Evolutionary conservation across 106 monocot genomes (phyloP), one percentile per base, ranked within the genome.

Genomic region (Posidonia australis): DNA sequence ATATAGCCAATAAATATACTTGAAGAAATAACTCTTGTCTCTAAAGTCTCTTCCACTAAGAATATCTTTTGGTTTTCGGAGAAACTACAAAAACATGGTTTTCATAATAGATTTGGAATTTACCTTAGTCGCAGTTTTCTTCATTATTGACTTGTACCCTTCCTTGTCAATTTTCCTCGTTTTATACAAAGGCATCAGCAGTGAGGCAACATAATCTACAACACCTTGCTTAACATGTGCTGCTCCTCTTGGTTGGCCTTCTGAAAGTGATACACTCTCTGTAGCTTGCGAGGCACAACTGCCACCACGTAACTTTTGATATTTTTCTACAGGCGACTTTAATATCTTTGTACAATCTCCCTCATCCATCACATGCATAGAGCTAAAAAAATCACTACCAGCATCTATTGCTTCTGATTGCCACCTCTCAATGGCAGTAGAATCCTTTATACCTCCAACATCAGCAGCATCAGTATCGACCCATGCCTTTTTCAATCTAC

Each of bases 121-220:
- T 70, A 91, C 98, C 98, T 98, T 98, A 29, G 87, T 98, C 42
- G 83, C 87, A 77, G 80, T 68, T 74, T 91, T 98, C 76, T 87
- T 87, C 90, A 98, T 87, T 67, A 98, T 83, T 17, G 81, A 72
- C 63, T 98, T 98, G 23, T 98, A 98, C 26, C 91, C 87, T 30
- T 98, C 91, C 72, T 71, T 80, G 67, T 98, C 91, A 56, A 98
- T 76, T 67, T 83, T 98, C 65, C 79, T 84, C 31, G 76, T 78
- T 81, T 85, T 98, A 68, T 91, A 98, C 47, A 98, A 67, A 46
- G 98, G 98, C 91, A 87, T 98, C 31, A 98, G 75, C 9, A 98
- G 66, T 21, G 90, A 85, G 43, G 87, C 76, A 55, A 91, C 85
- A 76, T 80, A 98, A 68, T 98, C 91, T 64, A 91, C 73, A 70